These are phyloP conservation scores for Neurospora sp. DNA, from an alignment of 2,329 filamentous ascomycete species.

Conservation along the genomic window DNA sequence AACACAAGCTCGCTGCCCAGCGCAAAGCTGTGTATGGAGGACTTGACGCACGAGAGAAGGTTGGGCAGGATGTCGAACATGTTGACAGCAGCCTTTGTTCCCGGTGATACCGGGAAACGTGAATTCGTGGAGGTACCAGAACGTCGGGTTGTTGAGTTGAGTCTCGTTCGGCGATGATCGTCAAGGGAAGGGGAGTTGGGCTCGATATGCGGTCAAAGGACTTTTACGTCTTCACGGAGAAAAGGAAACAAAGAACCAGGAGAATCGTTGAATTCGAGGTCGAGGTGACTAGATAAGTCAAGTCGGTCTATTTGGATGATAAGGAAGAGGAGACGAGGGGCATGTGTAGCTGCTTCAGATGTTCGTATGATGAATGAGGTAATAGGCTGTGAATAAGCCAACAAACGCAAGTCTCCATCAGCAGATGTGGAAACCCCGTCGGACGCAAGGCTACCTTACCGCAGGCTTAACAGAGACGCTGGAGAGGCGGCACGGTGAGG, in stretches of 20 bases:
- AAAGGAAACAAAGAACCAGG: neutral
- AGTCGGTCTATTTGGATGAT: neutral
- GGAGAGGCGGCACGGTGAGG: neutral
- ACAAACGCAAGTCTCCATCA: neutral
- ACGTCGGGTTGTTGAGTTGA: neutral
- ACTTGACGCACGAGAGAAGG: conserved; percentile 59
- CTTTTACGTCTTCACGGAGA: neutral
- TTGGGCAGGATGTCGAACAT: conserved; percentile 73
- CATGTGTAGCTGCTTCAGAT: neutral
- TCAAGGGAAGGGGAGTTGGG: neutral
- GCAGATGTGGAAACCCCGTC: neutral
- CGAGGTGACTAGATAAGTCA: neutral
- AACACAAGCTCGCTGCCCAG: neutral
- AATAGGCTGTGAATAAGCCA: neutral
- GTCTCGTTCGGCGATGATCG: neutral
- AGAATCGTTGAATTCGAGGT: neutral
- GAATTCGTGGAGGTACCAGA: neutral
- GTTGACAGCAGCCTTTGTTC: neutral
- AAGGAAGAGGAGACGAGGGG: neutral
- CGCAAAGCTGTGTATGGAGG: conserved; percentile 8
- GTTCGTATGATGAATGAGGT: neutral
- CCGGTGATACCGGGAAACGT: neutral
- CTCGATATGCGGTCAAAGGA: neutral
- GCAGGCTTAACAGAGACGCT: neutral
- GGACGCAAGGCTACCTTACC: neutral